phyloP scores from a whole-genome alignment of 345 rosid species.

The Linum lewisii region DNA sequence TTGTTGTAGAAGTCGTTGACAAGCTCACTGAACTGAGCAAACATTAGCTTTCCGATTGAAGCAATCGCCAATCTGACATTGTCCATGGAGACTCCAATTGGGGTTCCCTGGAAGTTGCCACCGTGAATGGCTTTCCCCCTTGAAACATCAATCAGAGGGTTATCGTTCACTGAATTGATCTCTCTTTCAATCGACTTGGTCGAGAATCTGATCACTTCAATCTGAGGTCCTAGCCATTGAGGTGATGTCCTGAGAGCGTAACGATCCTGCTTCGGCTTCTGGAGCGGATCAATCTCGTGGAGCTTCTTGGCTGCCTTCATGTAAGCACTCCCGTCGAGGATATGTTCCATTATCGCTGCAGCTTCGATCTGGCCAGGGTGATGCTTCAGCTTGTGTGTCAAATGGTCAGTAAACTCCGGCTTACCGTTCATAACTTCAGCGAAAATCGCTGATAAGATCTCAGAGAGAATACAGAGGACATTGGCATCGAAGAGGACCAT shows the following conservation, averaged over 20 bases:
- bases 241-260: constrained; percentile 8
- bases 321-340: constrained; percentile 6
- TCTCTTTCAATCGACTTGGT: constrained; percentile 7
- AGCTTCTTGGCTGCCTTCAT: constrained; percentile 9
- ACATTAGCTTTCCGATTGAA: constrained; percentile 5
- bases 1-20: constrained; percentile 9
- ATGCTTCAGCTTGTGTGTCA: constrained; percentile 10
- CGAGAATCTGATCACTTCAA: constrained; percentile 6
- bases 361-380: constrained; percentile 9
- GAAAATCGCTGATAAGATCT: constrained; percentile 2
- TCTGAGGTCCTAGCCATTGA: constrained; percentile 5
- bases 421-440: constrained; percentile 10
- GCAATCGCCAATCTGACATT: constrained; percentile 5
- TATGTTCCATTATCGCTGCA: constrained; percentile 9
- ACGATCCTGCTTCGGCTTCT: constrained; percentile 11
- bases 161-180: constrained; percentile 10
- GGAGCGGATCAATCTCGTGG: constrained; percentile 5
- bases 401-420: constrained; percentile 9
- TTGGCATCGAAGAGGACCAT: constrained; percentile 7
- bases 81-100: constrained; percentile 9
- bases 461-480: neutral
- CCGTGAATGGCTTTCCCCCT: constrained; percentile 8
- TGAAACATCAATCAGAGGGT: constrained; percentile 8
- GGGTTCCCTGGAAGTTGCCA: constrained; percentile 11
- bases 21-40: constrained; percentile 9